phyloP scores from a whole-genome alignment of 2,329 filamentous ascomycete species.

The Phaeophleospora eucalypticola region DNA sequence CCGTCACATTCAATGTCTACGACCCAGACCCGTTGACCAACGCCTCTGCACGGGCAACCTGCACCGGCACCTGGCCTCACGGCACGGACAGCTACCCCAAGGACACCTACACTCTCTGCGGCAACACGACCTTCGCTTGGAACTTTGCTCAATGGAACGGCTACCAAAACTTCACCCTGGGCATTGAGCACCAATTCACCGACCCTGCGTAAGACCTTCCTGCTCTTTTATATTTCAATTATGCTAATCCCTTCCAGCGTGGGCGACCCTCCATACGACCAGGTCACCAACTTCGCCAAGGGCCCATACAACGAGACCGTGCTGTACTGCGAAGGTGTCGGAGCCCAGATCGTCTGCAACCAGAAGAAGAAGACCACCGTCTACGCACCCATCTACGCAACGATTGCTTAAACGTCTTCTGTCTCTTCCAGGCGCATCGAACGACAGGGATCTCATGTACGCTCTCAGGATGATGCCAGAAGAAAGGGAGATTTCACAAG shows the following conservation, averaged over 20 bases:
- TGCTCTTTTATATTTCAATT: constrained; percentile 2
- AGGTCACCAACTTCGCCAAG: constrained; percentile 25
- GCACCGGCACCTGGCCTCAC: constrained; percentile 23
- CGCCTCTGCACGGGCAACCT: constrained; percentile 14
- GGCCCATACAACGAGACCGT: constrained; percentile 15
- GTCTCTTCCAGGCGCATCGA: no score
- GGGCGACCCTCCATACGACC: constrained; percentile 29
- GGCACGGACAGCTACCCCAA: constrained; percentile 19
- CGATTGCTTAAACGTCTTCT: constrained; percentile 7
- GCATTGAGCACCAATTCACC: constrained; percentile 25
- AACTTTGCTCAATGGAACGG: constrained; percentile 19
- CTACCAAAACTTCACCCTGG: constrained; percentile 23
- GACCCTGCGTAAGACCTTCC: constrained; percentile 30
- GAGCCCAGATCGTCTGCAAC: constrained; percentile 11
- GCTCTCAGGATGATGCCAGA: no score
- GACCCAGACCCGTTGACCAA: constrained; percentile 30
- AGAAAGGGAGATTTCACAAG: no score
- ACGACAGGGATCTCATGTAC: no score
- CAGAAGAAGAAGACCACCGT: constrained; percentile 10
- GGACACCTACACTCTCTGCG: constrained; percentile 20
- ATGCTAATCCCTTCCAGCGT: constrained; percentile 20
- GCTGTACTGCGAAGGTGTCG: constrained; percentile 10
- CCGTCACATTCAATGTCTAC: constrained; percentile 26
- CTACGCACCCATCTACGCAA: constrained; percentile 18
- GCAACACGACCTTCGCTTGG: constrained; percentile 25